phyloP scores from a whole-genome alignment of 208 protist genomes.

The Leishmania lainsoni region DNA sequence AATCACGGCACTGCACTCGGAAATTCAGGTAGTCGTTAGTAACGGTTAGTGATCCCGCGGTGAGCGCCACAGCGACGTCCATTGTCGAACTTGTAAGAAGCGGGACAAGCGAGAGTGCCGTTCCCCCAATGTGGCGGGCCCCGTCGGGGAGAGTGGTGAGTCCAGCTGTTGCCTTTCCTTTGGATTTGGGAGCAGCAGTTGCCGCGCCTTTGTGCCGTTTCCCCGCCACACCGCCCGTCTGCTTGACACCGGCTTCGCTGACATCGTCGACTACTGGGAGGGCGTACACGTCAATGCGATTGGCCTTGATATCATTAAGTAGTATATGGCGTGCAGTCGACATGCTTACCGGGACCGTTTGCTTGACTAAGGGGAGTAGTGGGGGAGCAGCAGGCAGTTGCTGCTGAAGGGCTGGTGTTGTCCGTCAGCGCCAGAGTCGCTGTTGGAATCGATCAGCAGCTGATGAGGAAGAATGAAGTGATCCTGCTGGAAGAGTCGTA shows the following conservation, averaged over 20 bases:
- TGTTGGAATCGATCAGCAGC: conserved; percentile 26
- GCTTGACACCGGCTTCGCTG: conserved; percentile 2
- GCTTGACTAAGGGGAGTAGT: conserved; percentile 15
- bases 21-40: conserved; percentile 11
- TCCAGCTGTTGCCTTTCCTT: conserved; percentile 12
- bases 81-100: conserved; percentile 22
- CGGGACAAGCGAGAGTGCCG: conserved; percentile 16
- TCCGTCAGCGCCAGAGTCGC: neutral
- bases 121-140: conserved; percentile 18
- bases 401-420: neutral
- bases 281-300: conserved; percentile 30
- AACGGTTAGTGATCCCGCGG: neutral
- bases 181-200: neutral
- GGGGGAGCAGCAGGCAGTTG: conserved; percentile 18
- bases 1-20: conserved; percentile 26
- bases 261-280: conserved; percentile 1
- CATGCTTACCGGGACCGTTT: conserved; percentile 12
- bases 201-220: conserved; percentile 8
- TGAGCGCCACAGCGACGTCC: conserved; percentile 17
- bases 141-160: conserved; percentile 18
- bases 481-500: conserved; percentile 25
- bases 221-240: neutral
- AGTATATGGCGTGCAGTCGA: conserved; percentile 11
- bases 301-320: conserved; percentile 19
- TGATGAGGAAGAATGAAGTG: conserved; percentile 18